A percentile compares a stretch with the other conserved stretches of the same genome.
phyloP scores from a whole-genome alignment of 2,329 filamentous ascomycete genomes.

The Alternaria consortialis region DNA sequence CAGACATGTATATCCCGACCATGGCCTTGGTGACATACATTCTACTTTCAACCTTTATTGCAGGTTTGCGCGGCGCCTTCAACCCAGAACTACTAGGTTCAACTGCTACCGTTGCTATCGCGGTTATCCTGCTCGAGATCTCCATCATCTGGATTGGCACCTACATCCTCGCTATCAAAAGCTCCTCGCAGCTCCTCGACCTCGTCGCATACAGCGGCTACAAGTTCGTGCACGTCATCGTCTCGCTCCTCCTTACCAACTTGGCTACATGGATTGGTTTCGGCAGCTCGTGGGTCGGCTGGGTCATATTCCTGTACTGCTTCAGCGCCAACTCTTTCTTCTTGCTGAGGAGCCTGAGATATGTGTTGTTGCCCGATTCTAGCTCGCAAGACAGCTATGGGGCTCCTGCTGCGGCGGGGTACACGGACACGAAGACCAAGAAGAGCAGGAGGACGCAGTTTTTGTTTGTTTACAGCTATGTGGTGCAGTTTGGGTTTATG shows the following conservation, averaged over 20 bases:
- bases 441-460: constrained; percentile 45
- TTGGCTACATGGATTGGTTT: constrained; percentile 69
- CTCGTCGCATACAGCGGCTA: constrained; percentile 96
- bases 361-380: constrained; percentile 86
- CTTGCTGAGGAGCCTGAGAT: constrained; percentile 91
- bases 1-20: constrained; percentile 98
- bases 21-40: constrained; percentile 99
- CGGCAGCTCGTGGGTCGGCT: constrained; percentile 87
- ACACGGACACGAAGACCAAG: constrained; percentile 82
- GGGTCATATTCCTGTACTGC: constrained; percentile 88
- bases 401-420: constrained; percentile 59
- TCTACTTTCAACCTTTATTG: constrained; percentile 87
- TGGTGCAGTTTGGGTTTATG: constrained; percentile 95
- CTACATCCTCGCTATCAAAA: constrained; percentile 92
- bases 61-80: constrained; percentile 89
- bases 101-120: constrained; percentile 83
- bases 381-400: constrained; percentile 40
- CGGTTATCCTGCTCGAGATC: constrained; percentile 87
- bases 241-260: constrained; percentile 82
- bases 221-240: constrained; percentile 97
- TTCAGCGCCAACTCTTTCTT: constrained; percentile 96
- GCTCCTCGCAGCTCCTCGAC: constrained; percentile 91
- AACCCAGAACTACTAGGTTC: constrained; percentile 92
- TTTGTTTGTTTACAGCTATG: constrained; percentile 73
- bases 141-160: constrained; percentile 89